Conservation (phyloP, 768 basidiomycete species). For the Phanerochaete carnosa region DNA sequence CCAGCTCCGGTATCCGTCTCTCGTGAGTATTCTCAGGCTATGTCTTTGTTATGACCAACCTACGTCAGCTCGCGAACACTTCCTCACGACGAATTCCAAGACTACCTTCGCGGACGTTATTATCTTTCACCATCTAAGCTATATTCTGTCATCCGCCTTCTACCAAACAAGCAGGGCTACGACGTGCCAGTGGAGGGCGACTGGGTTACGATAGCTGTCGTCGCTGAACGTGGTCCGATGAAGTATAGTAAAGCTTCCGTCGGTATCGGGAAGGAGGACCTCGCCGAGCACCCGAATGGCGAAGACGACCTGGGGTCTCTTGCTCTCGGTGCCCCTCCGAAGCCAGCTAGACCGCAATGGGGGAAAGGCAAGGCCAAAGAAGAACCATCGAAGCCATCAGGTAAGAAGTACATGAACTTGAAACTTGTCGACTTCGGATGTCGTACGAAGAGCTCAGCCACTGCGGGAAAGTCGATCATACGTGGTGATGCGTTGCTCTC, state of each 20-base stretch:
- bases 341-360: background rate
- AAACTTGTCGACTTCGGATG: constrained; percentile 82
- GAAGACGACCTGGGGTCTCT: constrained; percentile 15
- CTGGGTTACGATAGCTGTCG: constrained; percentile 94
- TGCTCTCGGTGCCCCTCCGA: constrained; percentile 1
- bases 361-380: constrained; percentile 34
- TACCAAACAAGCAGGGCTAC: constrained; percentile 78
- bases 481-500: constrained; percentile 84
- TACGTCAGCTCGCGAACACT: constrained; percentile 62
- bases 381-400: constrained; percentile 39
- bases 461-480: constrained; percentile 53
- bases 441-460: constrained; percentile 48
- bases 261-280: constrained; percentile 33
- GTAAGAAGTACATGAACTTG: constrained; percentile 84
- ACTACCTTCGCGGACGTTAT: constrained; percentile 78
- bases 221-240: constrained; percentile 85
- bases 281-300: constrained; percentile 17
- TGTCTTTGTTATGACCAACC: background rate
- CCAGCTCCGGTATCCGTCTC: constrained; percentile 86
- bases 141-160: constrained; percentile 79
- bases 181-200: constrained; percentile 91
- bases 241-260: constrained; percentile 70
- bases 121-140: constrained; percentile 86
- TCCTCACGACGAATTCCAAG: constrained; percentile 74
- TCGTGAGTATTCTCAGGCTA: constrained; percentile 46